Evolutionary conservation across 2,329 filamentous ascomycete species (phyloP), one percentile per base, ranked within the genome.

Genomic region (Colletotrichum euphorbiae): DNA sequence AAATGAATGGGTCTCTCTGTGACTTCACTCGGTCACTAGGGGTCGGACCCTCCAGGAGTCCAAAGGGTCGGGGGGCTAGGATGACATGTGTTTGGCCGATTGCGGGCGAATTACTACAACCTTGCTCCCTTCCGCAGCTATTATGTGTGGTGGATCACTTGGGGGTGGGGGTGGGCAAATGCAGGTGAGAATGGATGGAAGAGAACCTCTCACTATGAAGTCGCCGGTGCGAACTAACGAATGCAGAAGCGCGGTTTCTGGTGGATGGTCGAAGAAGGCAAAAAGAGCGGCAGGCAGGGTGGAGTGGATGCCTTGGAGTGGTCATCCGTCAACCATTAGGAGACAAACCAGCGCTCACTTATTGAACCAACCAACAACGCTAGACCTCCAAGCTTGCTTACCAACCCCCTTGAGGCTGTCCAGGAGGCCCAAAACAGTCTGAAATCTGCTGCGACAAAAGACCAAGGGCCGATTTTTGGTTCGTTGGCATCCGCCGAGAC

Each of bases 251-350:
- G 42, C 55, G 24, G 15, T 36, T 65, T 54, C 24, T 46, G 17
- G 40, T 45, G 24, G 33, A 24, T 28, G 33, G 31, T 38, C 21
- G 38, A 57, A 48, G 21, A 57, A 59, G 28, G 33, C n/a, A 21
- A 55, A 50, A 50, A 56, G 58, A 50, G 58, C 58, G 17, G 58
- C 58, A 50, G 40, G 46, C 55, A 43, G 42, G 42, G 50, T 52
- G 59, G 45, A 52, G 64, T 63, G 51, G 64, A 40, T 51, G 36
- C 19, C 15, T n/a, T 51, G 24, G 51, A 56, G 17, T 43, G 64
- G 52, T 46, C 51, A 42, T 33, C 50, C n/a, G 12, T 50, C 64
- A 67, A 58, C 51, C 64, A 50, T 31, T 33, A n/a, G 55, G 54
- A 57, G 54, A 57, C 21, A 57, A 15, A 28, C 28, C 28, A 28